These are phyloP conservation scores for Abelmoschus esculentus DNA, from an alignment of 345 rosid species.

Conservation along the genomic window DNA sequence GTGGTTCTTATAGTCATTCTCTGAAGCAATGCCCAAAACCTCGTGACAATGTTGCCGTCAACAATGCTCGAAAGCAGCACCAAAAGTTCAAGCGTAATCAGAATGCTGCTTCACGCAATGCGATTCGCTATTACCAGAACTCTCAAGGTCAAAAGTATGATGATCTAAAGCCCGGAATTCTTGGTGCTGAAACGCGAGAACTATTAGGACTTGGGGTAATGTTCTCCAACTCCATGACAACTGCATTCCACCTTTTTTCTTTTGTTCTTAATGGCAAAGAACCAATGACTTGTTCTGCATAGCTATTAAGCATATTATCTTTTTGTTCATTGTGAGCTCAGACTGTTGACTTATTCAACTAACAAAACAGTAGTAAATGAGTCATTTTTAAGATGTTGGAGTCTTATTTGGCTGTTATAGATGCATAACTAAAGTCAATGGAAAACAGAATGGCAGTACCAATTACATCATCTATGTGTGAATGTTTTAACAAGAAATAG, in stretches of 20 bases:
- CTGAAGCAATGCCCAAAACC: constrained; percentile 85
- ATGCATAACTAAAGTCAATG: background rate
- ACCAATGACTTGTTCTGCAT: background rate
- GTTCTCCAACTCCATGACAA: background rate
- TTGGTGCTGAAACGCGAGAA: constrained; percentile 66
- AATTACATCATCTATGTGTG: background rate
- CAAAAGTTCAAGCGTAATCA: constrained; percentile 55
- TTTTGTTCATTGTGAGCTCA: background rate
- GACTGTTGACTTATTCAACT: background rate
- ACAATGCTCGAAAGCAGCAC: constrained; percentile 67
- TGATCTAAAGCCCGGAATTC: constrained; percentile 81
- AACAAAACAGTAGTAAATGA: background rate
- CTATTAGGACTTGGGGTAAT: constrained; percentile 82
- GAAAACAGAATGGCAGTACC: background rate
- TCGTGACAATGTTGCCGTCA: constrained; percentile 70
- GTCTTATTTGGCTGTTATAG: background rate
- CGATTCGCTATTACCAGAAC: constrained; percentile 65
- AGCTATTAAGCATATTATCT: background rate
- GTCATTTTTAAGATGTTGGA: background rate
- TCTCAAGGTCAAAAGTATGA: constrained; percentile 70
- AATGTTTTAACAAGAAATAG: background rate
- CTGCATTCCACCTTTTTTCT: background rate
- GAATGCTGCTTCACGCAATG: constrained; percentile 42
- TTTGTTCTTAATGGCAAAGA: background rate
- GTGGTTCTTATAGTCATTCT: constrained; percentile 86